phyloP scores from a whole-genome alignment of 495 filamentous ascomycete genomes.

The Penicillium chermesinum region DNA sequence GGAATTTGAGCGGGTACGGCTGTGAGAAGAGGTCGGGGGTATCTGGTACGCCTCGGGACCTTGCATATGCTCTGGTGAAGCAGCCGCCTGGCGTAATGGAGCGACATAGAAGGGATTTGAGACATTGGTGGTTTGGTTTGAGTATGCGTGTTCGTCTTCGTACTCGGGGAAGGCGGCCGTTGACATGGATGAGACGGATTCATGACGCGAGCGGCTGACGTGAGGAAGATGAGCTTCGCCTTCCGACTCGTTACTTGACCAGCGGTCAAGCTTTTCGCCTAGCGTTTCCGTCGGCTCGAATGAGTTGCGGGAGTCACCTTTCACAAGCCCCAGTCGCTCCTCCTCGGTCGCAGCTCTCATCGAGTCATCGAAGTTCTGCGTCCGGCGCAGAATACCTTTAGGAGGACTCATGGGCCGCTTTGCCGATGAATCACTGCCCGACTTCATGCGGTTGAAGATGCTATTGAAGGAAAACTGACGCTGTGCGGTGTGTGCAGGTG shows the following conservation, averaged over 20 bases:
- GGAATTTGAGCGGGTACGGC: constrained; percentile 21
- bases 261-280: constrained; percentile 31
- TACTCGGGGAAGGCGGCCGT: constrained; percentile 32
- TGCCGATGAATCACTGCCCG: constrained; percentile 27
- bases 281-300: constrained; percentile 21
- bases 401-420: constrained; percentile 24
- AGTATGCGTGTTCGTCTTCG: constrained; percentile 30
- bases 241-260: constrained; percentile 27
- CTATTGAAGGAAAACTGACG: constrained; percentile 92
- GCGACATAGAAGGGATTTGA: constrained; percentile 26
- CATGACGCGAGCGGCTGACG: constrained; percentile 16
- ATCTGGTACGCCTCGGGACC: constrained; percentile 11
- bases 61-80: constrained; percentile 12
- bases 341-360: constrained; percentile 70
- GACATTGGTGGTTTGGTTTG: constrained; percentile 3
- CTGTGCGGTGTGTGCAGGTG: constrained; percentile 33
- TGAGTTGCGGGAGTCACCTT: constrained; percentile 52
- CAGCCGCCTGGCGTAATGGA: constrained; percentile 5
- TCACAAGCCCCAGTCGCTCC: constrained; percentile 80
- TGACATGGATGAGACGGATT: constrained; percentile 29
- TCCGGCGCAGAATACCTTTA: constrained; percentile 41
- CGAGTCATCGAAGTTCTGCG: constrained; percentile 30
- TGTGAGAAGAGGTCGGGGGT: background rate
- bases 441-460: constrained; percentile 55
- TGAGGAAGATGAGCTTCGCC: constrained; percentile 11